Evolutionary conservation across 2,329 filamentous ascomycete species (phyloP).

Genomic region (Boeremia lycopersici): DNA sequence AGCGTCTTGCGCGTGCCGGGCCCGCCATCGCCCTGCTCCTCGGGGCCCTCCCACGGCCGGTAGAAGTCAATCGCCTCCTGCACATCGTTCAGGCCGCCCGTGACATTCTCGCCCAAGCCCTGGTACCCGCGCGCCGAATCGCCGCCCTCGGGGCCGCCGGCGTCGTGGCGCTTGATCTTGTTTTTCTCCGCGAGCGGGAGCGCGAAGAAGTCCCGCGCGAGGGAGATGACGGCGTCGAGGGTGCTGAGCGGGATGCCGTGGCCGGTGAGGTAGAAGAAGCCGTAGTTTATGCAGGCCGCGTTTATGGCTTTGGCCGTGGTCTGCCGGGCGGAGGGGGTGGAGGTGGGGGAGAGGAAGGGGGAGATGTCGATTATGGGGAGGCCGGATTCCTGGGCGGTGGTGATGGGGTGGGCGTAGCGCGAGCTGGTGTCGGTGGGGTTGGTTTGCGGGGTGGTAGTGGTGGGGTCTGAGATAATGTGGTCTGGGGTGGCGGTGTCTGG

Average conservation of each 20-base stretch:
- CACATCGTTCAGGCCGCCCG: slow-evolving; percentile 41
- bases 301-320: slow-evolving; percentile 42
- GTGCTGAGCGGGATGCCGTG: slow-evolving; percentile 46
- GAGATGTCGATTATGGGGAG: slow-evolving; percentile 53
- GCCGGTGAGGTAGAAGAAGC: slow-evolving; percentile 53
- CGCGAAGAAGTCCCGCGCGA: slow-evolving; percentile 46
- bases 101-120: slow-evolving; percentile 47
- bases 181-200: slow-evolving; percentile 37
- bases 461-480: slow-evolving; percentile 29
- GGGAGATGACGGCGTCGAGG: slow-evolving; percentile 36
- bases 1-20: slow-evolving; percentile 38
- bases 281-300: slow-evolving; percentile 46
- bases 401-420: slow-evolving; percentile 22
- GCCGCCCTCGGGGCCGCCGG: slow-evolving; percentile 38
- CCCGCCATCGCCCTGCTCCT: slow-evolving; percentile 23
- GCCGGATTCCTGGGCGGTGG: slow-evolving; percentile 22
- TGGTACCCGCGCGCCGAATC: slow-evolving; percentile 49
- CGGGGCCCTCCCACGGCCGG: slow-evolving; percentile 37
- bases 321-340: slow-evolving; percentile 14
- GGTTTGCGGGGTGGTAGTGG: background rate
- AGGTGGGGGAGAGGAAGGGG: slow-evolving; percentile 39
- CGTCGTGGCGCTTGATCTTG: slow-evolving; percentile 44
- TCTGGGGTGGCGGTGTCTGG: no score
- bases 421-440: slow-evolving; percentile 2
- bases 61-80: slow-evolving; percentile 52